A percentile compares a stretch with the other conserved stretches of the same genome.
Conservation (phyloP, 2,329 filamentous ascomycete genomes). For the Colletotrichum tanaceti region DNA sequence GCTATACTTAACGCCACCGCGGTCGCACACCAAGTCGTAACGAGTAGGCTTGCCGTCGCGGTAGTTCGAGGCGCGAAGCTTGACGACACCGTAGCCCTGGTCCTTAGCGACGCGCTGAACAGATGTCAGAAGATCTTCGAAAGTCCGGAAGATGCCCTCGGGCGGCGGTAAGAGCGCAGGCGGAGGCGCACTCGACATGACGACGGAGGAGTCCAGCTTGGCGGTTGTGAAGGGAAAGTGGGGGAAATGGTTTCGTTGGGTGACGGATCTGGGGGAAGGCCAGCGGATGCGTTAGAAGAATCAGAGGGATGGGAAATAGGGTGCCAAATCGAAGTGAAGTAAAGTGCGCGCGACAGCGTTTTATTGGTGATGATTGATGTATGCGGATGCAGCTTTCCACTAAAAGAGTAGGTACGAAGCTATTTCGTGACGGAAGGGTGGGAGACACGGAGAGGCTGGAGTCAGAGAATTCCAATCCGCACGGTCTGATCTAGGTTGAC, state of each 20-base stretch:
- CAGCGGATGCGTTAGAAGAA: slow-evolving; percentile 40
- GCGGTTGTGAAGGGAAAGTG: slow-evolving; percentile 45
- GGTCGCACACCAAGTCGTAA: slow-evolving; percentile 72
- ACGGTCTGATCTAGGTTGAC: slow-evolving; percentile 43
- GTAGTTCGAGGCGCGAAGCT: slow-evolving; percentile 72
- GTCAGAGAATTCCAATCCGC: slow-evolving; percentile 45
- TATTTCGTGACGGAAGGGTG: slow-evolving; percentile 27
- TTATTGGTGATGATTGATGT: slow-evolving; percentile 33
- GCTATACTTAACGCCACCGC: slow-evolving; percentile 72
- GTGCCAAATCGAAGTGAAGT: slow-evolving; percentile 41
- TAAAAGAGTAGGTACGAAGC: slow-evolving; percentile 10
- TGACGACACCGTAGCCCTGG: slow-evolving; percentile 72
- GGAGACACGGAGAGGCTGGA: slow-evolving; percentile 42
- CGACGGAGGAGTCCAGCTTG: slow-evolving; percentile 45
- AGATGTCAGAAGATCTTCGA: slow-evolving; percentile 68
- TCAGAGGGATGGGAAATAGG: slow-evolving; percentile 40
- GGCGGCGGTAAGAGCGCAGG: slow-evolving; percentile 65
- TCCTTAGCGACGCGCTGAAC: slow-evolving; percentile 71
- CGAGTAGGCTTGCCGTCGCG: slow-evolving; percentile 71
- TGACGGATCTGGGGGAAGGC: slow-evolving; percentile 31
- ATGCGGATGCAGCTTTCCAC: slow-evolving; percentile 23
- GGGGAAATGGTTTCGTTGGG: slow-evolving; percentile 35
- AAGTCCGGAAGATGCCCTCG: slow-evolving; percentile 69
- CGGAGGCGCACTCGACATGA: slow-evolving; percentile 61
- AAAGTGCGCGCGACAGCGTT: slow-evolving; percentile 39